A percentile compares a stretch with the other conserved stretches of the same genome.
phyloP scores from a whole-genome alignment of 345 rosid genomes.

The Syzygium oleosum region DNA sequence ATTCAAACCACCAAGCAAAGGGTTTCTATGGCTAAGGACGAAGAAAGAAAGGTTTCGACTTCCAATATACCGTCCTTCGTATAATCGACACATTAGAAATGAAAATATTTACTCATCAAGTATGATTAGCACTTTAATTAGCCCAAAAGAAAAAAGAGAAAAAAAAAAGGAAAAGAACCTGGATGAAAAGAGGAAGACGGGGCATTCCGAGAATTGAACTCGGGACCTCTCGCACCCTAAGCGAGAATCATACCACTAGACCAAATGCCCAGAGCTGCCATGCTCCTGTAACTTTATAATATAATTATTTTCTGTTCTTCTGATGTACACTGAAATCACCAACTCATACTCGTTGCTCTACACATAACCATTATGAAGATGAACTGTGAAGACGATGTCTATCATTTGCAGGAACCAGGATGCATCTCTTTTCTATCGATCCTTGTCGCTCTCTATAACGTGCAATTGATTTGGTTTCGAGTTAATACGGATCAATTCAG shows the following conservation, averaged over 20 bases:
- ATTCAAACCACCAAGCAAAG: too few relatives aligned
- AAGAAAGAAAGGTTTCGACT: too few relatives aligned
- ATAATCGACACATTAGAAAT: too few relatives aligned
- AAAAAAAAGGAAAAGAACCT: neutral
- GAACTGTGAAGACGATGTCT: neutral
- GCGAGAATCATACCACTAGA: conserved; percentile 92
- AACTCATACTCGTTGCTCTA: neutral
- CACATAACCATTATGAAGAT: neutral
- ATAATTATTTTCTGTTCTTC: too few relatives aligned
- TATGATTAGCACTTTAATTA: neutral
- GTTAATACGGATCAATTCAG: neutral
- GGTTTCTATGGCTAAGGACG: neutral
- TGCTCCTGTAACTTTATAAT: rapidly evolving
- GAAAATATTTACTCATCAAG: too few relatives aligned
- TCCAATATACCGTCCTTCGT: too few relatives aligned
- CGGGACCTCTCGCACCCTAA: conserved; percentile 86
- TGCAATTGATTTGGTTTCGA: neutral
- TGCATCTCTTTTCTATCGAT: neutral
- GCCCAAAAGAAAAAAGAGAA: neutral
- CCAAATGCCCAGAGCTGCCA: conserved; percentile 42
- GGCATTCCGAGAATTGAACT: conserved; percentile 78
- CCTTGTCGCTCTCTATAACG: neutral
- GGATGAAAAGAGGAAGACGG: neutral
- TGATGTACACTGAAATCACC: rapidly evolving
- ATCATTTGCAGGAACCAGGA: neutral